Conservation (phyloP, 2,329 filamentous ascomycete species). For the Talaromyces marneffei region DNA sequence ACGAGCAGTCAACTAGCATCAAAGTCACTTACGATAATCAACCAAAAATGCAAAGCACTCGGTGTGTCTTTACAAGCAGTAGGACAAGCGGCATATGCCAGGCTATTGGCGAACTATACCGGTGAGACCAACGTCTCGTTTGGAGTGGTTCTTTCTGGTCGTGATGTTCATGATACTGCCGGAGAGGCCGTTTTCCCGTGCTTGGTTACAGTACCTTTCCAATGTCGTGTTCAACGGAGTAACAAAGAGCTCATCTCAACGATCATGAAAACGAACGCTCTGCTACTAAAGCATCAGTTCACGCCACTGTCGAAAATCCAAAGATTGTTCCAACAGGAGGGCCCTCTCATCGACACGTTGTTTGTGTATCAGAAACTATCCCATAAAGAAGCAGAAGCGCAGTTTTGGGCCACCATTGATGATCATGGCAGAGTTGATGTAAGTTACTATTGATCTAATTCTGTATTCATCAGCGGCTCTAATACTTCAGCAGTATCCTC, state of each 20-base stretch:
- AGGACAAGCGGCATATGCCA: conserved; percentile 72
- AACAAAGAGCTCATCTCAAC: conserved; percentile 54
- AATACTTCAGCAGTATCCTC: conserved; percentile 50
- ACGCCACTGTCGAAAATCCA: conserved; percentile 67
- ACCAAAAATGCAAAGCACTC: conserved; percentile 49
- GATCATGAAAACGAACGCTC: conserved; percentile 61
- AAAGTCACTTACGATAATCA: conserved; percentile 45
- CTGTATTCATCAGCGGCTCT: neutral
- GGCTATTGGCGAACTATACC: conserved; percentile 67
- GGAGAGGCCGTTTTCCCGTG: conserved; percentile 65
- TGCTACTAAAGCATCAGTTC: conserved; percentile 64
- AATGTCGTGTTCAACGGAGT: conserved; percentile 50
- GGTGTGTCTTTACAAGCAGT: conserved; percentile 71
- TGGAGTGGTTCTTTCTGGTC: conserved; percentile 73
- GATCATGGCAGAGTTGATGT: conserved; percentile 65
- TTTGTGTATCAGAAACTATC: conserved; percentile 70
- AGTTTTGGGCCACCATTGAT: conserved; percentile 55
- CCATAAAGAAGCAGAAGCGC: conserved; percentile 16
- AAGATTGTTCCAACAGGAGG: conserved; percentile 59
- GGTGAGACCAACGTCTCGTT: conserved; percentile 71
- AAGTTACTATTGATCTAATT: conserved; percentile 18
- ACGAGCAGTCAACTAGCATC: conserved; percentile 36
- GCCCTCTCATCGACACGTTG: conserved; percentile 73
- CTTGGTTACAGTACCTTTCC: conserved; percentile 71
- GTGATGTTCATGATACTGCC: conserved; percentile 55